Evolutionary conservation across 1,284 basidiomycete species (phyloP).

Genomic region (Flammula alnicola): DNA sequence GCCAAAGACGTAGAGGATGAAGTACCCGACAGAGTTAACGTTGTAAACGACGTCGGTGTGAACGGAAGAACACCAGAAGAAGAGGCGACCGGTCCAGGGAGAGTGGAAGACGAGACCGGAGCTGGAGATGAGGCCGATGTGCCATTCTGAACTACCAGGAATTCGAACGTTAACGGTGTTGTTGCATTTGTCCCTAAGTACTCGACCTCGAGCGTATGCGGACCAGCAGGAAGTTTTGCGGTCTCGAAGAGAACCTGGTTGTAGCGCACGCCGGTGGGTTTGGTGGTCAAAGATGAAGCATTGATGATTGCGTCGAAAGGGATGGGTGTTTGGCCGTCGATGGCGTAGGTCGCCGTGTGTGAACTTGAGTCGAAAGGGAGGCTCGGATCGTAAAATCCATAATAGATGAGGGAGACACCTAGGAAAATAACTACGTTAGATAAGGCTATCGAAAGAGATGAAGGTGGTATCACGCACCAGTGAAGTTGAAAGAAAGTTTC

Average conservation of each 20-base stretch:
- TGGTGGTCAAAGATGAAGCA: not conserved
- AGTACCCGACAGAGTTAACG: no score
- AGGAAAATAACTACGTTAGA: not conserved
- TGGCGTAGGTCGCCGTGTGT: conserved; percentile 1
- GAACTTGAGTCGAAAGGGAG: not conserved
- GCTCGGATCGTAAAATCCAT: conserved; percentile 4
- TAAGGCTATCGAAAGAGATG: not conserved
- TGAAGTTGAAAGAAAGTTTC: conserved; percentile 6
- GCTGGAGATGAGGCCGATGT: no score
- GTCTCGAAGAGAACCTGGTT: conserved; percentile 26
- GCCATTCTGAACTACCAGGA: conserved; percentile 21
- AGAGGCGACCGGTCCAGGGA: no score
- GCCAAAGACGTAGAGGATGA: no score
- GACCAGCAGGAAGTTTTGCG: conserved; percentile 12
- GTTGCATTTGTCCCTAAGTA: conserved; percentile 19
- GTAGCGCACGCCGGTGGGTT: conserved; percentile 8
- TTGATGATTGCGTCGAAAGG: conserved; percentile 10
- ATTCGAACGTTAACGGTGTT: conserved; percentile 21
- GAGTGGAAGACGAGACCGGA: no score
- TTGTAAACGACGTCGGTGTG: no score
- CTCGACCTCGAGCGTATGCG: conserved; percentile 21
- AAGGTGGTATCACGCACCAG: not conserved
- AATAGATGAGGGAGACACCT: conserved; percentile 4
- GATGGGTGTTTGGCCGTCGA: conserved; percentile 12
- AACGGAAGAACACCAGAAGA: no score